Conservation (phyloP, 352 stramenopile genomes). For the Chrysophaeum taylorii region DNA sequence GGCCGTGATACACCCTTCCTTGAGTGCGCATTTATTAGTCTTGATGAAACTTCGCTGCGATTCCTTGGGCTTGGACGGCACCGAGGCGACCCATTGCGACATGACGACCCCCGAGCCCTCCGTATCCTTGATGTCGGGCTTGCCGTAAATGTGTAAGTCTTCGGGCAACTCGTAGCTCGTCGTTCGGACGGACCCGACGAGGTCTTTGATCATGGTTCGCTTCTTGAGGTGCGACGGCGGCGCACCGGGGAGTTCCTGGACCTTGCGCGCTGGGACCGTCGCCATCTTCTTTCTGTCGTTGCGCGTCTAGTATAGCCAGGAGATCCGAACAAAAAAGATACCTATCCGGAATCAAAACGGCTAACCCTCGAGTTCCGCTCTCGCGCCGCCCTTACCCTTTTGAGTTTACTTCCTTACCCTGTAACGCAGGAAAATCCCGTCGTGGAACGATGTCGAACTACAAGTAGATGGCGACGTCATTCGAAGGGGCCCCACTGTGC, state of each 20-base stretch:
- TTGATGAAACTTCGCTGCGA: slow-evolving; percentile 9
- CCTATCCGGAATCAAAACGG: too few species aligned
- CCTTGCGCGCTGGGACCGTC: too few species aligned
- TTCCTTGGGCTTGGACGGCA: not conserved
- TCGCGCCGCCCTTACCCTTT: too few species aligned
- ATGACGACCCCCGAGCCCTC: not conserved
- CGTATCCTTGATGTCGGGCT: not conserved
- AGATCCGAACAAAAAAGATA: too few species aligned
- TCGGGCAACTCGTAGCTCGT: slow-evolving; percentile 11
- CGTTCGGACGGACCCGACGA: not conserved
- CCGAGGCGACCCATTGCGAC: not conserved
- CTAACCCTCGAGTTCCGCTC: too few species aligned
- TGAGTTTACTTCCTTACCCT: too few species aligned
- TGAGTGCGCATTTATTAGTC: not conserved
- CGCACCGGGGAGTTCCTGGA: slow-evolving; percentile 53
- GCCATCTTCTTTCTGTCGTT: too few species aligned
- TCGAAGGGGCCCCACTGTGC: not conserved
- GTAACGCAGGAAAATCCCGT: too few species aligned
- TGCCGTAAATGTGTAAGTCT: slow-evolving; percentile 11
- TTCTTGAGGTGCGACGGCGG: slow-evolving; percentile 8
- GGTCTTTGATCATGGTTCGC: slow-evolving; percentile 8
- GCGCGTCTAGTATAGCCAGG: too few species aligned
- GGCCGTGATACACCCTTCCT: not conserved
- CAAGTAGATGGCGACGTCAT: not conserved
- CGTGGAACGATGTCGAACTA: too few species aligned